phyloP scores from a whole-genome alignment of 169 alveolate genomes.

The Plasmodium adleri region DNA sequence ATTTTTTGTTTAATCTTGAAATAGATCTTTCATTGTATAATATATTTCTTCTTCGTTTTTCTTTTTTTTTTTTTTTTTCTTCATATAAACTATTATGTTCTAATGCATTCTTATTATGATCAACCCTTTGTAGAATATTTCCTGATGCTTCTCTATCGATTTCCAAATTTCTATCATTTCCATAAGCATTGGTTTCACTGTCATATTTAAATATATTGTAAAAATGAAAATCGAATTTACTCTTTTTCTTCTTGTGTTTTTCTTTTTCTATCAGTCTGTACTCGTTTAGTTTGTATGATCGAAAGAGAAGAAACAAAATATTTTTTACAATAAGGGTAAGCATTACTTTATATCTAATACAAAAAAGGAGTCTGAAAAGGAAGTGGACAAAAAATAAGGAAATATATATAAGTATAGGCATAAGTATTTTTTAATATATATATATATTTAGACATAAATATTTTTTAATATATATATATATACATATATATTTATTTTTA shows the following conservation, averaged over 20 bases:
- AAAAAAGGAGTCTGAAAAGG: conserved; percentile 34
- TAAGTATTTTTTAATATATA: neutral
- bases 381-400: neutral
- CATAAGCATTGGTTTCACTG: conserved; percentile 10
- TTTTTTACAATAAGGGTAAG: conserved; percentile 58
- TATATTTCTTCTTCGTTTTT: neutral
- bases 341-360: conserved; percentile 39
- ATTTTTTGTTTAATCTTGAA: conserved; percentile 1
- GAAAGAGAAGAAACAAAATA: conserved; percentile 41
- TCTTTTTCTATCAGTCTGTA: conserved; percentile 66
- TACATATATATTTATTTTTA: neutral
- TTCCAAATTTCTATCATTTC: neutral
- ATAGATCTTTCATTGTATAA: neutral
- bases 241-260: conserved; percentile 57
- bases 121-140: neutral
- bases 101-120: neutral
- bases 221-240: conserved; percentile 46
- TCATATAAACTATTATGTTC: neutral
- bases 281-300: conserved; percentile 62
- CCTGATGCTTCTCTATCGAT: neutral
- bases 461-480: neutral
- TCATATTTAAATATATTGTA: conserved; percentile 25
- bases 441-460: neutral
- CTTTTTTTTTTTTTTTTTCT: neutral
- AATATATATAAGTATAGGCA: neutral